Conservation (phyloP, 768 basidiomycete genomes). For the Chalciporus sphaerocephalus region DNA sequence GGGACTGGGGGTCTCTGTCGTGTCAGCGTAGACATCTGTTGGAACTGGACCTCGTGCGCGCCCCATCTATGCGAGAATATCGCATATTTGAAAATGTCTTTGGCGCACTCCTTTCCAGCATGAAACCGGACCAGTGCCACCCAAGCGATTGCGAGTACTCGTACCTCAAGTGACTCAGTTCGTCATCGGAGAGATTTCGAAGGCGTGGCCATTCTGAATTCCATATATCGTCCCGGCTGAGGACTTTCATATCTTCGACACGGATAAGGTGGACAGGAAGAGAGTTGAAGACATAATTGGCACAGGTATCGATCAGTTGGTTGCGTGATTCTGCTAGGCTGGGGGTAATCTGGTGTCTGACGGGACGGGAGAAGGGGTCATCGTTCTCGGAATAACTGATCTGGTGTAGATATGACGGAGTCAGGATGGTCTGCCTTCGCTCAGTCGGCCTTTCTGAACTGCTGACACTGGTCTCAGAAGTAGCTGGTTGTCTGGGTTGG, state of each 20-base stretch:
- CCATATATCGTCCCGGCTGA: slow-evolving; percentile 2
- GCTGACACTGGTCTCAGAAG: too few relatives aligned
- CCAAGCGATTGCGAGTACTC: too few relatives aligned
- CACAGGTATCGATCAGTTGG: slow-evolving; percentile 1
- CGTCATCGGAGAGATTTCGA: not conserved
- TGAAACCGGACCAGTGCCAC: too few relatives aligned
- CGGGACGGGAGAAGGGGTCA: slow-evolving; percentile 8
- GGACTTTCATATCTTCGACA: not conserved
- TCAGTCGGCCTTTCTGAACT: too few relatives aligned
- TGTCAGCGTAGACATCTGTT: not conserved
- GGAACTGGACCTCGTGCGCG: not conserved
- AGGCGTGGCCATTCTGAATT: not conserved
- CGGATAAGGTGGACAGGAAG: slow-evolving; percentile 4
- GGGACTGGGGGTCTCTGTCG: not conserved
- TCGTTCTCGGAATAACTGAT: slow-evolving; percentile 7
- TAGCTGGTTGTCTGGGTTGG: too few relatives aligned
- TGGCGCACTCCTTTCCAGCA: too few relatives aligned
- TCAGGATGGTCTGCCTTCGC: not conserved
- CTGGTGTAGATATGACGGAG: slow-evolving; percentile 9
- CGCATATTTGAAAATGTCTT: too few relatives aligned
- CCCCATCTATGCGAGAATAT: not conserved
- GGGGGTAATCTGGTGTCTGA: not conserved
- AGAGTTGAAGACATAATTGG: not conserved
- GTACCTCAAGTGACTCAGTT: too few relatives aligned
- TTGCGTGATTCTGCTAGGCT: slow-evolving; percentile 4